Base-by-base conservation (phyloP, 139 green algal genomes). In the Bryopsis sp. region DNA sequence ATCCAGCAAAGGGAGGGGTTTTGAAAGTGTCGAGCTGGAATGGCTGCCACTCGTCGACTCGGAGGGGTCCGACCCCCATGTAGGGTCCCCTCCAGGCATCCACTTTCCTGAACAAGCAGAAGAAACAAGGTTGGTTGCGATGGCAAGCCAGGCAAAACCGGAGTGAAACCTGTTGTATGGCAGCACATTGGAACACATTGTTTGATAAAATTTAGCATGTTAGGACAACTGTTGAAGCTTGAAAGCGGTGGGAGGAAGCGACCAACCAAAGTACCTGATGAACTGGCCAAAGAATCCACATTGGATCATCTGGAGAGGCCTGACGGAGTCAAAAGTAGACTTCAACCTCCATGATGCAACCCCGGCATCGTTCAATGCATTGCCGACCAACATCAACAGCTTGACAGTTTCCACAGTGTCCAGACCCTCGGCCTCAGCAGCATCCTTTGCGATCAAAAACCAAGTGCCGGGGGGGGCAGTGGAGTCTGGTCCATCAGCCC, bases 401-500 rank as follows among this genome's bases (percentile, higher is more conserved):
- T 39, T 43, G 4, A 57, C 65, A 28, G 65, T 72, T 6, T 47
- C 36, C 2, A n/a, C 29, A 22, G 29, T 26, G 48, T 66, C 31
- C 15, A 72, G 46, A 15, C 50, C 46, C 48, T 72, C 65, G 24
- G 6, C 7, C 4, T 26, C 4, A 22, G 65, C 65, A 22, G 65
- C 65, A 48, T 72, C 65, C 6, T 4, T 35, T 6, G 65, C 37
- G 31, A 72, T 72, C 46, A 37, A 39, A 5, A 6, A 48, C 43
- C n/a, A 39, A 59, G 64, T 39, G 2, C 65, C 65, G 19, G 65
- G 24, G 3, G 65, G 65, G 11, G 31, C 31, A 7, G 65, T 63
- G 2, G 29, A 37, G 37, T 72, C 65, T 65, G 65, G 65, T 29
- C 65, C 65, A 47, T 72, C 65, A 33, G 65, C 65, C 65, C 65